Percentiles rank a stretch among this genome's conserved stretches.
These are phyloP conservation scores for Tephrocybe sp. DNA, from an alignment of 768 basidiomycete genomes.

Conservation along the genomic window DNA sequence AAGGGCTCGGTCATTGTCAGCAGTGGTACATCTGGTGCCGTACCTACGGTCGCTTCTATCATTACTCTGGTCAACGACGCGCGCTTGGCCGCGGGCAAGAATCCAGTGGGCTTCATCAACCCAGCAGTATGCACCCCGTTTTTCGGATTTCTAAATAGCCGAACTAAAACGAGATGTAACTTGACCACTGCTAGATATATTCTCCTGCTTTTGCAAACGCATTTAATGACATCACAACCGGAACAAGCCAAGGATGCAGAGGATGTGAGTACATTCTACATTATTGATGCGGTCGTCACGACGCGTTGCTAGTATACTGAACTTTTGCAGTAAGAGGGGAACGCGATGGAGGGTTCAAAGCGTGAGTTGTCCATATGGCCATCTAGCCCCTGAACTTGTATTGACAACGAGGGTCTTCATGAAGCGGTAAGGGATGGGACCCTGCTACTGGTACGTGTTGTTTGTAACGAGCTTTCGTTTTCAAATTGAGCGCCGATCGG, in stretches of 20 bases:
- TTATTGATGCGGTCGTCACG: not conserved
- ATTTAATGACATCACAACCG: constrained; percentile 42
- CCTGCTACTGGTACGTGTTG: constrained; percentile 35
- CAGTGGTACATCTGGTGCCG: constrained; percentile 32
- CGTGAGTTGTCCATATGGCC: constrained; percentile 22
- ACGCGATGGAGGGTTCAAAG: constrained; percentile 30
- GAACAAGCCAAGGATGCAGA: constrained; percentile 45
- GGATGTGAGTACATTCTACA: constrained; percentile 26
- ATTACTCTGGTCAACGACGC: constrained; percentile 39
- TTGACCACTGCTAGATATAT: constrained; percentile 20
- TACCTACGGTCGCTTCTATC: constrained; percentile 33
- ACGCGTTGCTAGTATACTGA: not conserved
- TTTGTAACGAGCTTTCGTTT: not conserved
- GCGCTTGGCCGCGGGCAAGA: constrained; percentile 32
- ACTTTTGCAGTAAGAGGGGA: constrained; percentile 29
- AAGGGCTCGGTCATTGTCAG: constrained; percentile 23
- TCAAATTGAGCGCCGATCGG: not conserved
- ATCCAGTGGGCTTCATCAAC: constrained; percentile 42
- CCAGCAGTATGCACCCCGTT: constrained; percentile 29
- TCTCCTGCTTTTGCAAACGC: constrained; percentile 29
- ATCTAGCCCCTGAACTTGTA: not conserved
- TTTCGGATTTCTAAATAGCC: not conserved
- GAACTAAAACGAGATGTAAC: not conserved
- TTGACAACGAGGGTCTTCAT: not conserved
- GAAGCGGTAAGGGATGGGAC: constrained; percentile 39